Percentiles rank a stretch among this genome's conserved stretches.
Evolutionary conservation across 208 protist species (phyloP).

Genomic region (Porcisia deanei): DNA sequence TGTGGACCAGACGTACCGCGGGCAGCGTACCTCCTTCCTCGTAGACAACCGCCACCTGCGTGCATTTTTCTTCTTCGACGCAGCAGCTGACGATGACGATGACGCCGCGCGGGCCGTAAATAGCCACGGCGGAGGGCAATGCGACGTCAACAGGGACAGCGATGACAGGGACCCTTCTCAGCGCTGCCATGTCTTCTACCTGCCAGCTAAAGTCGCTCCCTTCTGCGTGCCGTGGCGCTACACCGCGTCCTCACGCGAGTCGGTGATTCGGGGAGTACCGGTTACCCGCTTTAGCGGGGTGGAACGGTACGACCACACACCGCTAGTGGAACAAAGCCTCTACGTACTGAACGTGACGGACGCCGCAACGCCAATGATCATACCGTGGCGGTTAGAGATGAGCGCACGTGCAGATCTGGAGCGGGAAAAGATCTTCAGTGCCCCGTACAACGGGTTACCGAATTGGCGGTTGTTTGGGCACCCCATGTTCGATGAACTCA

Average conservation of each 20-base stretch:
- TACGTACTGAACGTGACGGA: constrained; percentile 31
- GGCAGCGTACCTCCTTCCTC: constrained; percentile 28
- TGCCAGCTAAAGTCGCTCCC: constrained; percentile 13
- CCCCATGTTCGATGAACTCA: constrained; percentile 72
- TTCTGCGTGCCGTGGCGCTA: constrained; percentile 54
- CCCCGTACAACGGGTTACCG: constrained; percentile 33
- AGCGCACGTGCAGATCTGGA: constrained; percentile 34
- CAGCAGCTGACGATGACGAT: background rate
- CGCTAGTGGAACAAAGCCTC: constrained; percentile 26
- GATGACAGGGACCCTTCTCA: background rate
- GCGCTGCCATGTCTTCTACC: constrained; percentile 33
- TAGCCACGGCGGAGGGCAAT: background rate
- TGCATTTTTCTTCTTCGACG: constrained; percentile 17
- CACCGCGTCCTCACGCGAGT: constrained; percentile 12
- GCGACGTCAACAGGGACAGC: background rate
- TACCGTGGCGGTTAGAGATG: constrained; percentile 62
- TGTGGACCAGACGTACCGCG: constrained; percentile 34
- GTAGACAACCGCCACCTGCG: constrained; percentile 33
- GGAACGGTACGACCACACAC: constrained; percentile 36
- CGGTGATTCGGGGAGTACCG: constrained; percentile 48
- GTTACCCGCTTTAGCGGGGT: constrained; percentile 43
- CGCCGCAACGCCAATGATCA: background rate
- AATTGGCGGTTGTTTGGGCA: constrained; percentile 76
- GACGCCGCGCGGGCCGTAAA: background rate
- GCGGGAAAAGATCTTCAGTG: constrained; percentile 37